Evolutionary conservation across 805 yeast species (phyloP), one percentile per base, ranked within the genome.

Genomic region (Yarrowia divulgata): DNA sequence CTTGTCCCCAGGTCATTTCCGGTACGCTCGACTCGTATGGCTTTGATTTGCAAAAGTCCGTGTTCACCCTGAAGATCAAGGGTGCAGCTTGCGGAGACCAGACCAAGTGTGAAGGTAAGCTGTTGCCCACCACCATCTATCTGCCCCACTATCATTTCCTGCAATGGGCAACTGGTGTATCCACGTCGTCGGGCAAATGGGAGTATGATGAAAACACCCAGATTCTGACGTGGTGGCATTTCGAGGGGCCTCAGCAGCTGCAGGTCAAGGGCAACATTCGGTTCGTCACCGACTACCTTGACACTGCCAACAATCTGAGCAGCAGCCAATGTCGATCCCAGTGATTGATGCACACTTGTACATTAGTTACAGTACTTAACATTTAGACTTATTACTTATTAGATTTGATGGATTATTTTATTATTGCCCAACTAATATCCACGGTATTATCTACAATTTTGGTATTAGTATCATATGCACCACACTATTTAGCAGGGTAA

Each of bases 91-190:
- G 68, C 6, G 55, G 58, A 1, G 71, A 66, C 1, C 68, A 60
- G 1, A 62, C 43, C 42, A 19, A 18, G 10, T 29, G 43, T 5
- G 69, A 73, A 13, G 81, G 80, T 1, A 76, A 78, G 3, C 69
- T 73, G 2, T 71, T 74, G 3, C 88, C 92, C 2, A 88, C 94
- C 0, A 77, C 84, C 58, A 84, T 93, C 1, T 90, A 82, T 74
- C 74, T 92, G 35, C 98, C 98, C 0, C 81, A 81, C 34, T 84
- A 87, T 82, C 97, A 93, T 76, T 93, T 84, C 81, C 87, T 79
- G 58, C 75, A 77, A 58, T 86, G 81, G 69, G 82, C 80, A 70
- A 69, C 82, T 13, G 83, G 82, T 16, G 82, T 90, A 8, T 80
- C 79, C 18, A 79, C 87, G 14, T 81, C 87, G 3, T 79, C 87